Conservation (phyloP, 352 stramenopile genomes). For the Phytophthora multivora region DNA sequence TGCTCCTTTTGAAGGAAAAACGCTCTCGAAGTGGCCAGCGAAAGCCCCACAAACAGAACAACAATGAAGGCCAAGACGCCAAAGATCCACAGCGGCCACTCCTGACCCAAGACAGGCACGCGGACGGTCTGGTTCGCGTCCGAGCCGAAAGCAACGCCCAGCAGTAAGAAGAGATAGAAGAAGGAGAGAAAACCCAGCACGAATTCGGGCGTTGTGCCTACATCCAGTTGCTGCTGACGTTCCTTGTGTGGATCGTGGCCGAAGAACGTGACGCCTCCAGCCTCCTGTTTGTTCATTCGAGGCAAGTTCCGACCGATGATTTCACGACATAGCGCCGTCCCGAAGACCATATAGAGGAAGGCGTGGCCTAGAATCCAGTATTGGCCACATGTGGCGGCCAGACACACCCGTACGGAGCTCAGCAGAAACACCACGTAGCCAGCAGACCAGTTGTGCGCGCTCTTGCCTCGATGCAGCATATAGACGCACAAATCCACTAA, state of each 20-base stretch:
- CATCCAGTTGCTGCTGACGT: conserved; percentile 64
- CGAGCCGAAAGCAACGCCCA: conserved; percentile 76
- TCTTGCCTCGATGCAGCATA: conserved; percentile 69
- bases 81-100: conserved; percentile 89
- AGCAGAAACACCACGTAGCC: conserved; percentile 87
- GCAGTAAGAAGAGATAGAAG: conserved; percentile 84
- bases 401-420: conserved; percentile 65
- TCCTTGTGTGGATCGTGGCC: conserved; percentile 71
- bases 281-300: conserved; percentile 82
- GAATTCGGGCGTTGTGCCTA: conserved; percentile 83
- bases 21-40: conserved; percentile 73
- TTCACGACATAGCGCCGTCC: conserved; percentile 76
- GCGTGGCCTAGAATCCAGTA: conserved; percentile 87
- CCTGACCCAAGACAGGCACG: conserved; percentile 60
- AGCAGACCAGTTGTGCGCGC: conserved; percentile 66
- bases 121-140: conserved; percentile 52
- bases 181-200: conserved; percentile 84
- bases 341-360: conserved; percentile 82
- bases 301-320: conserved; percentile 84
- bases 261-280: conserved; percentile 84
- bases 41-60: conserved; percentile 77
- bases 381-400: conserved; percentile 65
- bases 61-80: conserved; percentile 83
- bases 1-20: conserved; percentile 86
- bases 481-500: conserved; percentile 78